Evolutionary conservation across 306 rosid species (phyloP).

Genomic region (Vigna nakashimae): DNA sequence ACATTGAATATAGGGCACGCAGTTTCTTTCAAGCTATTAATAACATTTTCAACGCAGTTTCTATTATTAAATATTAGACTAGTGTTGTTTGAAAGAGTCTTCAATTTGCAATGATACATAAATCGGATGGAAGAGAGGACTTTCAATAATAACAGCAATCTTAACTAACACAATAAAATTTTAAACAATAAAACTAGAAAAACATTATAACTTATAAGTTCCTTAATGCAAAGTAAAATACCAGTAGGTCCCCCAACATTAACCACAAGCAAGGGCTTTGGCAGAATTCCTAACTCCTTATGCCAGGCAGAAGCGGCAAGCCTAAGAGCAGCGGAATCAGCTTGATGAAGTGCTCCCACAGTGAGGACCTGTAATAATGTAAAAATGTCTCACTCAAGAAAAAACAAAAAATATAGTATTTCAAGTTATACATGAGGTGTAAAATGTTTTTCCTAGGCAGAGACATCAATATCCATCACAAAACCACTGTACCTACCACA

Average conservation of each 20-base stretch:
- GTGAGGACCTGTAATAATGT: conserved; percentile 72
- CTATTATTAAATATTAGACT: conserved; percentile 27
- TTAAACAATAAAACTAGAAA: conserved; percentile 9
- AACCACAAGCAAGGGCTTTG: conserved; percentile 89
- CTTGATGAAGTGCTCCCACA: conserved; percentile 94
- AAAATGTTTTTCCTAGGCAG: conserved; percentile 16
- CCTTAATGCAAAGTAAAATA: conserved; percentile 47
- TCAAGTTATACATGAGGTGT: not conserved
- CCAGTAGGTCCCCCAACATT: conserved; percentile 89
- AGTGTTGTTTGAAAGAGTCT: conserved; percentile 19
- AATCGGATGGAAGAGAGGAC: conserved; percentile 5
- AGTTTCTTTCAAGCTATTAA: conserved; percentile 21
- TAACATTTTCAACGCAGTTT: not conserved
- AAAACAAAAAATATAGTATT: conserved; percentile 27
- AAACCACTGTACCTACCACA: conserved; percentile 65
- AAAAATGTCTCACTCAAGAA: conserved; percentile 39
- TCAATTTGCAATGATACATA: not conserved
- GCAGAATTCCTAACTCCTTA: conserved; percentile 70
- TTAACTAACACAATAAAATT: conserved; percentile 5
- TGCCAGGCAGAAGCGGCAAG: conserved; percentile 84
- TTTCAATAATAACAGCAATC: conserved; percentile 7
- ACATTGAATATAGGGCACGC: not conserved
- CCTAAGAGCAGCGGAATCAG: conserved; percentile 76
- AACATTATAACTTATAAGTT: conserved; percentile 20
- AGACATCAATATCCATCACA: conserved; percentile 33